Base-by-base conservation (phyloP, 371 early-diverging fungal species). In the Mortierella polycephala region DNA sequence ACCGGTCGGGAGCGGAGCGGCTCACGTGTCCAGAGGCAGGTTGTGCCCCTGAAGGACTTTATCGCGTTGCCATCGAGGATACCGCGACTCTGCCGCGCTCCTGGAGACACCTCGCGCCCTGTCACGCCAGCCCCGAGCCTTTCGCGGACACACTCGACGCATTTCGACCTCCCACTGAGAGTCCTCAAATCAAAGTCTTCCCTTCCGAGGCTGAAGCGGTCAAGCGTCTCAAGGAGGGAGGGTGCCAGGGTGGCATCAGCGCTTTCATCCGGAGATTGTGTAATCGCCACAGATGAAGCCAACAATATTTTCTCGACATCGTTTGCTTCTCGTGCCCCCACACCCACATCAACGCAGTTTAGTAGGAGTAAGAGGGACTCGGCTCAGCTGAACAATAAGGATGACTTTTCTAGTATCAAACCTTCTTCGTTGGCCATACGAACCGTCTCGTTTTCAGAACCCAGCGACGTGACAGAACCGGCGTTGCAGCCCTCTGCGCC, bases 21-120 rank as follows among this genome's bases (percentile, higher is more conserved):
- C 21, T 77, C 79, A 41, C 67, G 79, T 5, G 66, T 77, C 46
- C 69, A 65, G 37, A 61, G 73, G 12, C 54, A 72, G 47, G 57
- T 72, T 4, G 73, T 77, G 30, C 79, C 73, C 1, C 64, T 77
- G 54, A 77, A 77, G 52, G 72, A 77, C 56, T 77, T 77, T 77
- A 57, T 67, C 11, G 77, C 77, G 9, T 30, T 64, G 16, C 77
- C 79, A 0, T 77, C 79, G 0, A 68, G 37, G 45, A 77, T 77
- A 50, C 79, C 79, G 12, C 68, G 73, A 0, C 65, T 77, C 16
- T 69, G 65, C 13, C 64, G 73, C 21, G 57, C 62, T 8, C 72
- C 72, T 5, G 69, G 69, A 2, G 73, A 72, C 37, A 64, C 57
- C 2, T 69, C 72, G 7, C 54, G 67, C n/a, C 65, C 73, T 10